Conservation (phyloP, 2,329 filamentous ascomycete genomes). For the Arthrocladium fulminans region DNA sequence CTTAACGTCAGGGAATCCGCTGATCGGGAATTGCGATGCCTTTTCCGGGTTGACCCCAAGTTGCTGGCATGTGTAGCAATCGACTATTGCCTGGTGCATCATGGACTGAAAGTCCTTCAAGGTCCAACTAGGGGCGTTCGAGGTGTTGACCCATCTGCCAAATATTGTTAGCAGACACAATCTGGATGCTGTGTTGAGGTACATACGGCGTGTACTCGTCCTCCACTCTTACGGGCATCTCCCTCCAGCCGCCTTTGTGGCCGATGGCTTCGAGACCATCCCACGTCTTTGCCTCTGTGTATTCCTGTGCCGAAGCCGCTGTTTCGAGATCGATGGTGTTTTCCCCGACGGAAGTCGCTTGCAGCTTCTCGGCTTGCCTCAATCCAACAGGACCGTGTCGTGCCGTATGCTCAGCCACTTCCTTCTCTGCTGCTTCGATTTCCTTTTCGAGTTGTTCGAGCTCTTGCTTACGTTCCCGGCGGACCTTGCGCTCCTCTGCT, state of each 20-base stretch:
- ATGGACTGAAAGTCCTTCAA: conserved; percentile 30
- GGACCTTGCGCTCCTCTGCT: conserved; percentile 10
- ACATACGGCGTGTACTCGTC: conserved; percentile 38
- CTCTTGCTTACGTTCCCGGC: background rate
- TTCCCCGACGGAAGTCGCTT: conserved; percentile 2
- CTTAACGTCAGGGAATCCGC: background rate
- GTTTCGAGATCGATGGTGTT: conserved; percentile 6
- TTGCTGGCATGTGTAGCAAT: conserved; percentile 25
- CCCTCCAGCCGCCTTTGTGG: conserved; percentile 34
- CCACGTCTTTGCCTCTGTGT: conserved; percentile 42
- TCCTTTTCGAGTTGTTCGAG: conserved; percentile 11
- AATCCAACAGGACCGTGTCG: too few relatives aligned
- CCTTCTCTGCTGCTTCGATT: conserved; percentile 2
- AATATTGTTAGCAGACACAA: background rate
- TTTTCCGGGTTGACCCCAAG: background rate
- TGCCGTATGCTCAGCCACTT: too few relatives aligned
- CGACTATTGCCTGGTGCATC: conserved; percentile 49
- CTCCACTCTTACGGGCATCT: conserved; percentile 28
- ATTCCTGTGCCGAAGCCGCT: conserved; percentile 22
- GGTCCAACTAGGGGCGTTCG: background rate
- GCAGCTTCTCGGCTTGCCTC: background rate
- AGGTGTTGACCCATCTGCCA: background rate
- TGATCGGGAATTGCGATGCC: background rate
- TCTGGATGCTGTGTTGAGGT: background rate
- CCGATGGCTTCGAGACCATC: conserved; percentile 49